phyloP scores from a whole-genome alignment of 2,329 filamentous ascomycete species.

The Hypoxylon sp. region DNA sequence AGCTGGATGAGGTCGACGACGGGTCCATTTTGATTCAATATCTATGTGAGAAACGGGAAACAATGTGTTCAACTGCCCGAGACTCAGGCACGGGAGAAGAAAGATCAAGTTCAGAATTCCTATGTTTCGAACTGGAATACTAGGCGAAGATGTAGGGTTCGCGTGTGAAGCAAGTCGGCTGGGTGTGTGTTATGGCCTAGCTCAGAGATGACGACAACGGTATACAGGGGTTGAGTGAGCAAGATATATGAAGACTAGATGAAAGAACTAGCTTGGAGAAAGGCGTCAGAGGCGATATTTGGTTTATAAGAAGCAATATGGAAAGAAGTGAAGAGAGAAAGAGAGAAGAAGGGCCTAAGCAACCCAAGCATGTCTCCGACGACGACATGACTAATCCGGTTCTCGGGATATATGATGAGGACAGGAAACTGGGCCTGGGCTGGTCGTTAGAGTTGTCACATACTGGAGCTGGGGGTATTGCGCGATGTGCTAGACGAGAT shows the following conservation, averaged over 20 bases:
- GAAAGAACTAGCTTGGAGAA: slow-evolving; percentile 20
- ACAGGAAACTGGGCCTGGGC: slow-evolving; percentile 13
- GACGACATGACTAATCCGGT: slow-evolving; percentile 34
- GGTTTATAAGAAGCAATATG: slow-evolving; percentile 24
- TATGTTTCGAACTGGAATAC: neutral
- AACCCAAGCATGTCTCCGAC: slow-evolving; percentile 8
- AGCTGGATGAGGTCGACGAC: slow-evolving; percentile 52
- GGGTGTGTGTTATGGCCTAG: neutral
- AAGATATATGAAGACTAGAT: slow-evolving; percentile 1
- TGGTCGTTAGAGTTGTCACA: slow-evolving; percentile 13
- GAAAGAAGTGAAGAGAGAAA: neutral
- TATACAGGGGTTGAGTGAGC: neutral
- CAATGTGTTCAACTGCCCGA: neutral
- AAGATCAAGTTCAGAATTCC: neutral
- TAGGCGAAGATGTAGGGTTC: neutral
- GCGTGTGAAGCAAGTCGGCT: neutral
- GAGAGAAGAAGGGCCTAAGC: slow-evolving; percentile 1
- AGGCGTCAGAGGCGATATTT: slow-evolving; percentile 13
- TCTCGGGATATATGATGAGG: slow-evolving; percentile 24
- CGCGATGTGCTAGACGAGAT: slow-evolving; percentile 32
- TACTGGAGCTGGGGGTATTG: slow-evolving; percentile 35
- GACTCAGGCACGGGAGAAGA: neutral
- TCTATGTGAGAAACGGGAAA: neutral
- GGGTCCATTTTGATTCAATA: slow-evolving; percentile 37
- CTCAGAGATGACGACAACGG: slow-evolving; percentile 11